Base-by-base conservation (phyloP, 1,139 yeast genomes). In the Lodderomyces pseudojiufengensis region DNA sequence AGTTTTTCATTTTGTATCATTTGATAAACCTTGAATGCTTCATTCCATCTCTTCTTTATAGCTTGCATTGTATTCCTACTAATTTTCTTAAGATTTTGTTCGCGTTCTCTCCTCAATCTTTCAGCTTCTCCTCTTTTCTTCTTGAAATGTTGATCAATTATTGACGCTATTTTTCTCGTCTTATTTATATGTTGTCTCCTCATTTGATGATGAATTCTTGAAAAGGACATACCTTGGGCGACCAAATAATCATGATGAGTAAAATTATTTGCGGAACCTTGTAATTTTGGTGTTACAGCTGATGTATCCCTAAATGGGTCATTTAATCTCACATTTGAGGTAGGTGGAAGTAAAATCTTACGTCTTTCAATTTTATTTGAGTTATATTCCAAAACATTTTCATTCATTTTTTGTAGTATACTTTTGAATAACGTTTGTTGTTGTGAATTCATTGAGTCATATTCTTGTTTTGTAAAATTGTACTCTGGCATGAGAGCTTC, bases 41-140 rank as follows among this genome's bases (percentile, higher is more conserved):
- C 73, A 20, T 71, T 65, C 99, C 99, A 94, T 54, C 95, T 80
- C 54, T 82, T 87, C 61, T 83, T 82, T 8, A 92, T 95, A 25
- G 92, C 90, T 46, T 79, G 82, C 1, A 85, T 81, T 0, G 95
- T 86, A 38, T 80, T 71, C 48, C 88, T 77, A 22, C 97, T 95
- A 24, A 90, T 61, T 39, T 74, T 78, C 39, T 73, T 69, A 43
- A 84, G 67, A 41, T 77, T 77, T 45, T 72, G 84, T 48, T 85
- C 90, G 47, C 78, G 74, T 44, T 84, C 92, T 44, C 78, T 77
- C 13, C 74, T 73, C 42, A 80, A 75, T 43, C 95, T 76, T 46
- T 92, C 97, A 46, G 85, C 88, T 31, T 95, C 95, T 36, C 95
- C 95, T 2, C 82, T 80, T 39, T 85, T 73, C 57, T 88, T 80